These are phyloP conservation scores for Hygrocybe coccinea DNA, from an alignment of 768 basidiomycete genomes.

Conservation along the genomic window DNA sequence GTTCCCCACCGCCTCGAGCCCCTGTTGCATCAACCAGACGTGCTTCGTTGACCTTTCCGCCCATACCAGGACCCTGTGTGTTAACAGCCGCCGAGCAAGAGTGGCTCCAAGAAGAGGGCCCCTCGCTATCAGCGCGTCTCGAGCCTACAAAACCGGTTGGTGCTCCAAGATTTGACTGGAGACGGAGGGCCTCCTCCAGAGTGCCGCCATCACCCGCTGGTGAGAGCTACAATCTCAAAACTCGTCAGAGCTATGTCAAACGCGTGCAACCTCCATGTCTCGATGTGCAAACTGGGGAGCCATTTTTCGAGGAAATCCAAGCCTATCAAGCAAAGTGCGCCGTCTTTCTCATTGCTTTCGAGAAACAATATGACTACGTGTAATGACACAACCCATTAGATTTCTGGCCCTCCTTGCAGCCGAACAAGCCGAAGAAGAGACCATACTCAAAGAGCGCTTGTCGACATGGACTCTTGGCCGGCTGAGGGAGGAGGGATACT, in stretches of 20 bases:
- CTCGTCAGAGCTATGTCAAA: conserved; percentile 24
- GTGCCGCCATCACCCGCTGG: conserved; percentile 5
- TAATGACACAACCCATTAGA: conserved; percentile 20
- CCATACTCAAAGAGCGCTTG: conserved; percentile 56
- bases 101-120: conserved; percentile 34
- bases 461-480: conserved; percentile 59
- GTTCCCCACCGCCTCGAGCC: too few relatives aligned
- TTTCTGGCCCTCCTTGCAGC: conserved; percentile 46
- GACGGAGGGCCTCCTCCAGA: conserved; percentile 49
- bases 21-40: too few relatives aligned
- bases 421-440: conserved; percentile 64
- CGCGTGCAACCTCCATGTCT: conserved; percentile 36
- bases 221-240: conserved; percentile 1
- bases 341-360: too few relatives aligned
- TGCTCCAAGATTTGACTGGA: conserved; percentile 54
- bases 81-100: conserved; percentile 32
- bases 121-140: conserved; percentile 2
- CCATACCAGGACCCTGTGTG: not conserved
- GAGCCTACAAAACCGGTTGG: conserved; percentile 9
- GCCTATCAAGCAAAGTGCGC: conserved; percentile 51
- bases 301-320: conserved; percentile 46
- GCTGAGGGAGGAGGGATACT: conserved; percentile 67
- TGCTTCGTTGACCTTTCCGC: too few relatives aligned
- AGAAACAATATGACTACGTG: not conserved
- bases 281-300: conserved; percentile 34